These are phyloP conservation scores for Fusarium sp. DNA, from an alignment of 2,329 filamentous ascomycete genomes.

Conservation along the genomic window DNA sequence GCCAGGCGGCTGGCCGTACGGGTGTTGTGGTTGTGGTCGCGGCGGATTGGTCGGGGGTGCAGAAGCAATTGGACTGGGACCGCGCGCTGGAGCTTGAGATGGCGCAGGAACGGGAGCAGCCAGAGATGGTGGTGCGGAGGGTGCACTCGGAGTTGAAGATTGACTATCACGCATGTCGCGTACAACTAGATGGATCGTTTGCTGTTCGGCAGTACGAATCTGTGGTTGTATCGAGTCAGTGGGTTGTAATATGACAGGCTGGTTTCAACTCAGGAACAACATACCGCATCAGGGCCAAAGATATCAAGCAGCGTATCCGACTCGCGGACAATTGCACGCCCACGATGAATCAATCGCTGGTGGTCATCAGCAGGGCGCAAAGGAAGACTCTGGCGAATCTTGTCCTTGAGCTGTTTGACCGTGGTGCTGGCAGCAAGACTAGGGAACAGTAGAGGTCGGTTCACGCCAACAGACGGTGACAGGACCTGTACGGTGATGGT, in stretches of 20 bases:
- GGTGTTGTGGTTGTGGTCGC: conserved; percentile 39
- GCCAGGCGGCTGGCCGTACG: conserved; percentile 42
- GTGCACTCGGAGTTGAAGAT: conserved; percentile 42
- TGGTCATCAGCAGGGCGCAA: conserved; percentile 65
- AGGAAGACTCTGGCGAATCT: conserved; percentile 65
- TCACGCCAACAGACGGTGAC: conserved; percentile 69
- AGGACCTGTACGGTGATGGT: conserved; percentile 69
- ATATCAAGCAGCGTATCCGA: conserved; percentile 68
- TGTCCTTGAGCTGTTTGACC: conserved; percentile 69
- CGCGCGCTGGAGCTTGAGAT: conserved; percentile 42
- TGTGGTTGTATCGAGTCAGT: conserved; percentile 48
- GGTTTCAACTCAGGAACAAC: conserved; percentile 7
- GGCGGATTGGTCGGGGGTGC: conserved; percentile 43
- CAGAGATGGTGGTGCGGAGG: conserved; percentile 31
- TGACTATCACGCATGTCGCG: conserved; percentile 55
- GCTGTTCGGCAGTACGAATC: conserved; percentile 61
- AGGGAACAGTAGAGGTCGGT: conserved; percentile 64
- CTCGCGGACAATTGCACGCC: conserved; percentile 67
- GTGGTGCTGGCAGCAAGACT: conserved; percentile 64
- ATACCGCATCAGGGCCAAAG: conserved; percentile 68
- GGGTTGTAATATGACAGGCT: conserved; percentile 17
- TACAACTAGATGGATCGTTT: conserved; percentile 68
- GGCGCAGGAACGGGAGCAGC: conserved; percentile 19
- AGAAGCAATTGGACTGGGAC: conserved; percentile 47
- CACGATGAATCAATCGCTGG: conserved; percentile 72